Conservation (phyloP, 78 protist species). For the Monosiga brevicollis region DNA sequence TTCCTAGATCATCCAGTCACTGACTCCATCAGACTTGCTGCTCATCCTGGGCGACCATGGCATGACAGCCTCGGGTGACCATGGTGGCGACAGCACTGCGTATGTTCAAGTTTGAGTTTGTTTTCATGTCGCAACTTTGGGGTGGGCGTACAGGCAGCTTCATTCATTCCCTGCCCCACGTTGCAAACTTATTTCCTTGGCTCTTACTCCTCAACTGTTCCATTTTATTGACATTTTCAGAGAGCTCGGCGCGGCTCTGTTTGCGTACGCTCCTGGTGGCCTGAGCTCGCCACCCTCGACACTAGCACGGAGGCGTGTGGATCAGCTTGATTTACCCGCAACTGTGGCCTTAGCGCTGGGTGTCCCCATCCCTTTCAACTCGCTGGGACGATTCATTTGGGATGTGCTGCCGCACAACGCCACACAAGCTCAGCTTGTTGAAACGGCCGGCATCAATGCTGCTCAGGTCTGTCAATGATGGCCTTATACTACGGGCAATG, state of each 20-base stretch:
- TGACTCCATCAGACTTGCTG: conserved; percentile 16
- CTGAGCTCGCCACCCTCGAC: too few relatives aligned
- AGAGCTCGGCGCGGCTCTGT: neutral
- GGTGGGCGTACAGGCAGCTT: conserved; percentile 39
- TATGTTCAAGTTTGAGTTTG: too few relatives aligned
- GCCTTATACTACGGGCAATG: too few relatives aligned
- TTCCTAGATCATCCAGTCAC: conserved; percentile 14
- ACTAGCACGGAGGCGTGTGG: conserved; percentile 12
- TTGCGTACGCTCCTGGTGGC: too few relatives aligned
- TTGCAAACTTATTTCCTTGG: too few relatives aligned
- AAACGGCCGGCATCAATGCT: too few relatives aligned
- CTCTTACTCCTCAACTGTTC: neutral
- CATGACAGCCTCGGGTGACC: conserved; percentile 79
- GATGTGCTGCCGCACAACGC: too few relatives aligned
- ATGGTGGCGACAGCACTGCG: conserved; percentile 53
- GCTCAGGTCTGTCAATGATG: too few relatives aligned
- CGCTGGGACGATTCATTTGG: conserved; percentile 23
- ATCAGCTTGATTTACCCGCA: conserved; percentile 78
- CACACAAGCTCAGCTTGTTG: too few relatives aligned
- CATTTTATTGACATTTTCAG: neutral
- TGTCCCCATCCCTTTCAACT: conserved; percentile 74
- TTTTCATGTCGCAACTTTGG: too few relatives aligned
- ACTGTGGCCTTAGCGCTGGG: conserved; percentile 63
- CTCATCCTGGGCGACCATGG: conserved; percentile 94
- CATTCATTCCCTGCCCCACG: too few relatives aligned